These are phyloP conservation scores for Fragaria vesca DNA, from an alignment of 306 rosid genomes.

Conservation along the genomic window DNA sequence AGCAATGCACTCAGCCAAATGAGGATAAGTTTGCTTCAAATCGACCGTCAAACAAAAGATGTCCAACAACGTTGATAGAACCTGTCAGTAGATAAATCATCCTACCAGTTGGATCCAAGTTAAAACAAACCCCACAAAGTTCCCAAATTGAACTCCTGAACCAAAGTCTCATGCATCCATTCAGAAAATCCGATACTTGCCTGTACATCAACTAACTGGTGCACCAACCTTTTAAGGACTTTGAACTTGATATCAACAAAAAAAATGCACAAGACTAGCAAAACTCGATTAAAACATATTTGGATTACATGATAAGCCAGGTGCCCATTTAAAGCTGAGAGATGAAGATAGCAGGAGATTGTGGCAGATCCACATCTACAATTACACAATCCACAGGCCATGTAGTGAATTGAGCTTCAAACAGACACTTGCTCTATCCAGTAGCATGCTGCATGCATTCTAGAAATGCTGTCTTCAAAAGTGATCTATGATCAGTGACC, in stretches of 20 bases:
- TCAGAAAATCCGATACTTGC: slow-evolving; percentile 29
- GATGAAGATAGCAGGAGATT: not conserved
- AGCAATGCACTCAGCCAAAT: not conserved
- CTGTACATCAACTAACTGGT: slow-evolving; percentile 30
- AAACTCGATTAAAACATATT: not conserved
- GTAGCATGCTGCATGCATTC: not conserved
- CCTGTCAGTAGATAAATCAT: slow-evolving; percentile 12
- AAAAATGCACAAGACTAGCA: not conserved
- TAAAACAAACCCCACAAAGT: slow-evolving; percentile 16
- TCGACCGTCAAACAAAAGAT: not conserved
- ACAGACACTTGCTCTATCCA: slow-evolving; percentile 10
- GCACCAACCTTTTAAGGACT: slow-evolving; percentile 25
- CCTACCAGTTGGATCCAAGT: slow-evolving; percentile 26
- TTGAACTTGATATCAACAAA: not conserved
- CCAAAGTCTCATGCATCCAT: slow-evolving; percentile 27
- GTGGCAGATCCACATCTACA: not conserved
- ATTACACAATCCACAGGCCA: not conserved
- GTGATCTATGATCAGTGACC: not conserved
- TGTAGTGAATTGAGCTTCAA: slow-evolving; percentile 21
- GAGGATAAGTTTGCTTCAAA: not conserved
- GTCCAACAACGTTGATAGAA: not conserved
- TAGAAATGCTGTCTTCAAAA: not conserved
- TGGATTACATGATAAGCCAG: not conserved
- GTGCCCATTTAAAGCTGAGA: slow-evolving; percentile 3
- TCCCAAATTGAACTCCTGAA: slow-evolving; percentile 1